phyloP scores from a whole-genome alignment of 345 rosid species.

The Gossypium longicalyx region DNA sequence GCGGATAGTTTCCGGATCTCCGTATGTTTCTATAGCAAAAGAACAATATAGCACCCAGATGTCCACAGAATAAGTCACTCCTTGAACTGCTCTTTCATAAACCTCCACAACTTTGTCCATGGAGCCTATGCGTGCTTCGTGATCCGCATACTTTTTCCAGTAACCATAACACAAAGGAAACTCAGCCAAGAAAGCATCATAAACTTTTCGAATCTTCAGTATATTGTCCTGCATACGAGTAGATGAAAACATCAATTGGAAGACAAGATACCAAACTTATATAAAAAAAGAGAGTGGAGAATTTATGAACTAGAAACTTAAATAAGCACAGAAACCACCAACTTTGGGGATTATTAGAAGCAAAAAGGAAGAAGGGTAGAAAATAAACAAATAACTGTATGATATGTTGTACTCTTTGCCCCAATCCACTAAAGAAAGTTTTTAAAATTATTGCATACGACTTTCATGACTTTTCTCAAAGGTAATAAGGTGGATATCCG shows the following conservation, averaged over 20 bases:
- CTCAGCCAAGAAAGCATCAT: conserved; percentile 89
- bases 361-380: not conserved
- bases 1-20: conserved; percentile 89
- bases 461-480: not conserved
- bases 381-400: not conserved
- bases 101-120: conserved; percentile 96
- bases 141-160: conserved; percentile 99
- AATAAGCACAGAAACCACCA: not conserved
- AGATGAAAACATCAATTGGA: conserved; percentile 18
- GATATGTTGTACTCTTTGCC: not conserved
- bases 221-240: conserved; percentile 61
- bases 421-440: not conserved
- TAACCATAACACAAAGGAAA: conserved; percentile 97
- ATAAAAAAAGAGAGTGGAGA: too few relatives aligned
- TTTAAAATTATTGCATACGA: not conserved
- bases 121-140: conserved; percentile 79
- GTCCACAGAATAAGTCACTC: conserved; percentile 96
- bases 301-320: not conserved
- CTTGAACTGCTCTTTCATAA: conserved; percentile 87
- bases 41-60: conserved; percentile 91
- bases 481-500: not conserved
- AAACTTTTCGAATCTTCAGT: conserved; percentile 70
- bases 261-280: not conserved
- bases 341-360: not conserved
- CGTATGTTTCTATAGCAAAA: conserved; percentile 76